A percentile compares a stretch with the other conserved stretches of the same genome.
Evolutionary conservation across 106 monocot genomes (phyloP).

Genomic region (Platanthera guangdongensis): DNA sequence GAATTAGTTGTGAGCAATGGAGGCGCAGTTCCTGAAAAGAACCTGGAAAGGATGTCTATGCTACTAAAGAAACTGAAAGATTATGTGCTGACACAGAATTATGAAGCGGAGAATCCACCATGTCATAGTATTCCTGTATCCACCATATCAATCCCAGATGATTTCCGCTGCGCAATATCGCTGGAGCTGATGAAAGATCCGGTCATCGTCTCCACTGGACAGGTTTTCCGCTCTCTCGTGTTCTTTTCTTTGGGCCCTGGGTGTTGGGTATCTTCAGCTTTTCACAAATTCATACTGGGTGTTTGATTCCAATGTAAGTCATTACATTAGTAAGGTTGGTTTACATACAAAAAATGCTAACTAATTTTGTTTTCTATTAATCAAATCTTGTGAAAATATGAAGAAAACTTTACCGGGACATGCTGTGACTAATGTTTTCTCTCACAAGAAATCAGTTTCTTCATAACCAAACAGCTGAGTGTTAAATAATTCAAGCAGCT

Average conservation of each 20-base stretch:
- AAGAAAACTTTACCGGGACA: neutral
- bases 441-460: neutral
- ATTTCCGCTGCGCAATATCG: slow-evolving; percentile 78
- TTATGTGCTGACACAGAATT: slow-evolving; percentile 49
- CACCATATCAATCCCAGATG: slow-evolving; percentile 50
- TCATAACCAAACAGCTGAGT: no score
- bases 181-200: slow-evolving; percentile 86
- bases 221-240: slow-evolving; percentile 27
- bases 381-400: neutral
- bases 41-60: slow-evolving; percentile 59
- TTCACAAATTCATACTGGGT: neutral
- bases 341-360: neutral
- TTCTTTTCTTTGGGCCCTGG: neutral
- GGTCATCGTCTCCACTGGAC: slow-evolving; percentile 79
- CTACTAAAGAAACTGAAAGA: slow-evolving; percentile 73
- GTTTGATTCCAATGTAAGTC: neutral
- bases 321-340: neutral
- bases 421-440: neutral
- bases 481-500: no score
- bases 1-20: slow-evolving; percentile 52
- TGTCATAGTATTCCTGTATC: slow-evolving; percentile 11
- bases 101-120: slow-evolving; percentile 33
- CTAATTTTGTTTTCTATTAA: neutral
- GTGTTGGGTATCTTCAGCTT: neutral
- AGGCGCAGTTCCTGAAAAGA: slow-evolving; percentile 45